These are phyloP conservation scores for Rhodamnia argentea DNA, from an alignment of 345 rosid species.

Conservation along the genomic window DNA sequence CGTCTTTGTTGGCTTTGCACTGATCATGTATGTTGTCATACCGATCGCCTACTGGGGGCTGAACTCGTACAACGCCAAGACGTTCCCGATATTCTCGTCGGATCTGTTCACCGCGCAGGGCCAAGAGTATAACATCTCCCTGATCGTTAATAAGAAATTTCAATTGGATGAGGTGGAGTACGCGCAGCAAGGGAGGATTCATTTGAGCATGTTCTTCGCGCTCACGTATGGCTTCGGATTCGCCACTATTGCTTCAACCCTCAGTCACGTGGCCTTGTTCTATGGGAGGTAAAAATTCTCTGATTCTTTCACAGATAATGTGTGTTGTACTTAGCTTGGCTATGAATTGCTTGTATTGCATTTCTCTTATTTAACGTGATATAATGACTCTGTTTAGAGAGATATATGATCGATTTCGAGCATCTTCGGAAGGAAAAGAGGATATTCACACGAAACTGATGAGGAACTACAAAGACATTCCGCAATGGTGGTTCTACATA, in stretches of 20 bases:
- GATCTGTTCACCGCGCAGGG: constrained; percentile 1
- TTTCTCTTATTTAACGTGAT: background rate
- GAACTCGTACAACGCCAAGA: background rate
- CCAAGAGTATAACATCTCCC: constrained; percentile 1
- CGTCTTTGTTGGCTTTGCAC: background rate
- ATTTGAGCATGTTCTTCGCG: constrained; percentile 5
- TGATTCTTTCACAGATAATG: background rate
- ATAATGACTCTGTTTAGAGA: background rate
- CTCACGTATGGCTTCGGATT: constrained; percentile 9
- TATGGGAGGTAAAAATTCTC: constrained; percentile 1
- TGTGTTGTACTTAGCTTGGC: background rate
- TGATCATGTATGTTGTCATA: background rate
- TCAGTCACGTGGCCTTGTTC: constrained; percentile 6
- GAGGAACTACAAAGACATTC: constrained; percentile 7
- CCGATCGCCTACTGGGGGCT: constrained; percentile 5
- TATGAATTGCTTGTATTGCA: background rate
- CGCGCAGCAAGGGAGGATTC: background rate
- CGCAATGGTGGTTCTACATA: constrained; percentile 6
- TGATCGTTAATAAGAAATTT: background rate
- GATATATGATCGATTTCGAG: constrained; percentile 2
- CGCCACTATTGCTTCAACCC: constrained; percentile 7
- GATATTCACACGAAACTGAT: constrained; percentile 6
- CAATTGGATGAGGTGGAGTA: background rate
- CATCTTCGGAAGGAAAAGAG: constrained; percentile 1
- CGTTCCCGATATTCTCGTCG: constrained; percentile 6